Conservation (phyloP, 2,329 filamentous ascomycete genomes). For the Teratosphaeriaceae sp. region DNA sequence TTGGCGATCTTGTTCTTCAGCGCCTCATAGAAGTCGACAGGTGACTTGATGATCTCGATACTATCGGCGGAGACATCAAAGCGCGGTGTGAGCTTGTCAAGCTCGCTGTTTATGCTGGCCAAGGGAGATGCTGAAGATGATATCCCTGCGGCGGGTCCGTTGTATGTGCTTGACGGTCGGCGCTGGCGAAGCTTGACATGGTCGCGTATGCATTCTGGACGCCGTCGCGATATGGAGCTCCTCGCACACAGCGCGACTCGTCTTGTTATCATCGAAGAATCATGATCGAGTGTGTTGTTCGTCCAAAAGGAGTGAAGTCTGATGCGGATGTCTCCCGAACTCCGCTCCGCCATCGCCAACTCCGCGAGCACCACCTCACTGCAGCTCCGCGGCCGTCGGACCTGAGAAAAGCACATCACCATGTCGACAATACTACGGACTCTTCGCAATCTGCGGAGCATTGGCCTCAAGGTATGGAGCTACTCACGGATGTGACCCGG, state of each 20-base stretch:
- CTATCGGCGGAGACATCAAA: slow-evolving; percentile 79
- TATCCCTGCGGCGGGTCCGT: slow-evolving; percentile 12
- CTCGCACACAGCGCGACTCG: slow-evolving; percentile 21
- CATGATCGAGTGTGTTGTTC: slow-evolving; percentile 11
- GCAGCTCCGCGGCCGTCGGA: too few relatives aligned
- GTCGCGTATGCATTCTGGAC: not conserved
- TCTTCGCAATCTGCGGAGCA: slow-evolving; percentile 74
- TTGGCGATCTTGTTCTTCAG: slow-evolving; percentile 80
- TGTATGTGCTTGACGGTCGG: slow-evolving; percentile 16
- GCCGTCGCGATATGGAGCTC: not conserved
- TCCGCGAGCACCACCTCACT: not conserved
- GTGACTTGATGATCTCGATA: slow-evolving; percentile 71
- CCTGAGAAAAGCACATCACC: slow-evolving; percentile 26
- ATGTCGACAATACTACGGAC: slow-evolving; percentile 94
- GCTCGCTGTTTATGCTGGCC: slow-evolving; percentile 59
- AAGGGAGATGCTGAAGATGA: slow-evolving; percentile 44
- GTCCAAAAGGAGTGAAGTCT: slow-evolving; percentile 4
- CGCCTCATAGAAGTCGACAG: slow-evolving; percentile 83
- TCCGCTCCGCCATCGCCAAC: slow-evolving; percentile 1
- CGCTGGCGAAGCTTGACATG: not conserved
- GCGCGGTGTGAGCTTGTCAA: slow-evolving; percentile 84
- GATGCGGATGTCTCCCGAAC: slow-evolving; percentile 1
- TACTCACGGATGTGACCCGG: not conserved
- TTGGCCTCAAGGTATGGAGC: slow-evolving; percentile 79
- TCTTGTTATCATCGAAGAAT: slow-evolving; percentile 23